These are phyloP conservation scores for Capsella bursapastoris DNA, from an alignment of 345 rosid species.

Conservation along the genomic window DNA sequence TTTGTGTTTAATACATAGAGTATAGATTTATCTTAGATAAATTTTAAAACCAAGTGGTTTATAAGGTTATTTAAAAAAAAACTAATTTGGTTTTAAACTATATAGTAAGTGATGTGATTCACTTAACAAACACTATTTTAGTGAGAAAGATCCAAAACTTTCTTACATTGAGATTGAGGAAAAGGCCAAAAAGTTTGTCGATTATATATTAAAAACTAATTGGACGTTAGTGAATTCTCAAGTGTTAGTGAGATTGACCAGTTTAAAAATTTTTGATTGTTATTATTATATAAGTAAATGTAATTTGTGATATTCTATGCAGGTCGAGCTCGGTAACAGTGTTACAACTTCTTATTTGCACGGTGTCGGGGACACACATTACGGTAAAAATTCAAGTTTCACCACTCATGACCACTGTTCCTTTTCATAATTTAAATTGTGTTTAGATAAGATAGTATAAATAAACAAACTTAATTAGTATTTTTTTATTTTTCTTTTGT, in stretches of 20 bases:
- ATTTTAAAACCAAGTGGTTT: background rate
- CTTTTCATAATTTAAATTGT: background rate
- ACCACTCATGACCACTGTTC: slow-evolving; percentile 15
- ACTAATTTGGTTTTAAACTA: background rate
- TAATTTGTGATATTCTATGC: slow-evolving; percentile 33
- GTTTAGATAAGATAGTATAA: background rate
- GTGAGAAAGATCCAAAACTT: slow-evolving; percentile 44
- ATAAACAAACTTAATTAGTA: background rate
- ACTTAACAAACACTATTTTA: slow-evolving; percentile 27
- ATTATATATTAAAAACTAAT: slow-evolving; percentile 34
- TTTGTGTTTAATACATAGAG: background rate
- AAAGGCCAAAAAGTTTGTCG: slow-evolving; percentile 45
- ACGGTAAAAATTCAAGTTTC: slow-evolving; percentile 42
- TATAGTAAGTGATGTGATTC: slow-evolving; percentile 3
- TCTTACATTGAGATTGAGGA: slow-evolving; percentile 44
- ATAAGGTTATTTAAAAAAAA: no score
- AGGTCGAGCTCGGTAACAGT: slow-evolving; percentile 39
- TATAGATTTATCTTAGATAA: background rate
- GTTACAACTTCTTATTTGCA: slow-evolving; percentile 45
- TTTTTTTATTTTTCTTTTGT: background rate
- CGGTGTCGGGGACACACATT: slow-evolving; percentile 49
- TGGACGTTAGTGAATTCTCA: slow-evolving; percentile 44
- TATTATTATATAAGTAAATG: slow-evolving; percentile 14
- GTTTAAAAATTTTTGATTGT: slow-evolving; percentile 38
- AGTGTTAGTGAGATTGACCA: slow-evolving; percentile 37